Conservation (phyloP, 306 rosid species). For the Trifolium fragiferum region DNA sequence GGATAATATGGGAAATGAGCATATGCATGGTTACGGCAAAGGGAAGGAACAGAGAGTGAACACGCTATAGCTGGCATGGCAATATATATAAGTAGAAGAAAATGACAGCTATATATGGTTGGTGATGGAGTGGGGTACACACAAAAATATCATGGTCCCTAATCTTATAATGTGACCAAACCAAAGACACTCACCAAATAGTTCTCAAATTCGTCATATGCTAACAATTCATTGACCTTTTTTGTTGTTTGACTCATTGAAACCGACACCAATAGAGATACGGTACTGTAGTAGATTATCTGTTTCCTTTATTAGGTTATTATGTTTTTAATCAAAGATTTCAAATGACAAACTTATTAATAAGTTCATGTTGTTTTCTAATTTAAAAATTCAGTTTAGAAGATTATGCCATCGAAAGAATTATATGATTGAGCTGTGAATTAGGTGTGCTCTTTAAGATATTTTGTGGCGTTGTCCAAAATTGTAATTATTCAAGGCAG, state of each 20-base stretch:
- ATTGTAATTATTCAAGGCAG: no score
- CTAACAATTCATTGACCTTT: slow-evolving; percentile 46
- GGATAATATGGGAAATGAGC: neutral
- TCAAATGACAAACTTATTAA: no score
- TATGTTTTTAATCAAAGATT: no score
- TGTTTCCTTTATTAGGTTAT: neutral
- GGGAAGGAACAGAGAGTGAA: slow-evolving; percentile 35
- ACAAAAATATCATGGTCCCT: neutral
- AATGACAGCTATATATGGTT: slow-evolving; percentile 40
- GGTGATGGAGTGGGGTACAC: slow-evolving; percentile 32
- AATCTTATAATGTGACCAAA: no score
- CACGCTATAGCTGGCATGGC: slow-evolving; percentile 61
- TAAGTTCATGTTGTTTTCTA: no score
- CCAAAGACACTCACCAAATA: no score
- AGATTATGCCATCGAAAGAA: no score
- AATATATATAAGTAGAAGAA: slow-evolving; percentile 17
- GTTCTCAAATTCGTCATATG: neutral
- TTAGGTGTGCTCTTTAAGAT: no score
- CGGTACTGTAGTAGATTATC: neutral
- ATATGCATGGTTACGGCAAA: slow-evolving; percentile 24
- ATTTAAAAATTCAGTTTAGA: no score
- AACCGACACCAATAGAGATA: slow-evolving; percentile 26
- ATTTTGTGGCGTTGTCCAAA: no score
- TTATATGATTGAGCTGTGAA: no score
- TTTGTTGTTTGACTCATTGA: neutral